phyloP scores from a whole-genome alignment of 2,329 filamentous ascomycete genomes.

The Dactylonectria macrodidyma region DNA sequence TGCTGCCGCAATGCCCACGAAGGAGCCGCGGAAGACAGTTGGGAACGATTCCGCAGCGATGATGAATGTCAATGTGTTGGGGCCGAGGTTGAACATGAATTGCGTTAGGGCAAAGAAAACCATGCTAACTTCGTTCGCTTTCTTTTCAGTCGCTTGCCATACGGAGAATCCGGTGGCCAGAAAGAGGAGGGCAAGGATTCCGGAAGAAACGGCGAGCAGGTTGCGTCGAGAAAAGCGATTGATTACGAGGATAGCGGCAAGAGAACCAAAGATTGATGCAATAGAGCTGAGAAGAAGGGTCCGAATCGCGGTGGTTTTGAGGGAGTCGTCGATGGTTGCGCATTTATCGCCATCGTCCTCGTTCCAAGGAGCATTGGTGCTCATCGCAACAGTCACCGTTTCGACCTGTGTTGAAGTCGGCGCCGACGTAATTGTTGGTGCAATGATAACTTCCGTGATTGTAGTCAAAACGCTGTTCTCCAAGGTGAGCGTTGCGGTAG shows the following conservation, averaged over 20 bases:
- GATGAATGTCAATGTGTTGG: slow-evolving; percentile 51
- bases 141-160: background rate
- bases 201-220: slow-evolving; percentile 11
- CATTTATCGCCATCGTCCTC: background rate
- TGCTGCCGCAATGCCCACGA: slow-evolving; percentile 50
- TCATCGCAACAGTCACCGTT: background rate
- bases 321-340: slow-evolving; percentile 1
- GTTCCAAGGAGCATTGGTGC: background rate
- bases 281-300: slow-evolving; percentile 18
- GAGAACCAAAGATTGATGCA: slow-evolving; percentile 5
- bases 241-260: slow-evolving; percentile 9
- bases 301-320: slow-evolving; percentile 7
- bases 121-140: background rate
- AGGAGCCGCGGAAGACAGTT: slow-evolving; percentile 49
- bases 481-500: background rate
- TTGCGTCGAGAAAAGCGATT: slow-evolving; percentile 14
- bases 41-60: slow-evolving; percentile 51
- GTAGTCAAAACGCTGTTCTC: background rate
- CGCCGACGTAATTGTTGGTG: background rate
- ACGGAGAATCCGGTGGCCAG: slow-evolving; percentile 17
- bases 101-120: slow-evolving; percentile 18
- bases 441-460: background rate
- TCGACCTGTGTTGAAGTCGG: background rate
- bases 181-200: slow-evolving; percentile 9
- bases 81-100: slow-evolving; percentile 50